These are phyloP conservation scores for Tillandsia fasciculata DNA, from an alignment of 176 grass and related monocot species.

Conservation along the genomic window DNA sequence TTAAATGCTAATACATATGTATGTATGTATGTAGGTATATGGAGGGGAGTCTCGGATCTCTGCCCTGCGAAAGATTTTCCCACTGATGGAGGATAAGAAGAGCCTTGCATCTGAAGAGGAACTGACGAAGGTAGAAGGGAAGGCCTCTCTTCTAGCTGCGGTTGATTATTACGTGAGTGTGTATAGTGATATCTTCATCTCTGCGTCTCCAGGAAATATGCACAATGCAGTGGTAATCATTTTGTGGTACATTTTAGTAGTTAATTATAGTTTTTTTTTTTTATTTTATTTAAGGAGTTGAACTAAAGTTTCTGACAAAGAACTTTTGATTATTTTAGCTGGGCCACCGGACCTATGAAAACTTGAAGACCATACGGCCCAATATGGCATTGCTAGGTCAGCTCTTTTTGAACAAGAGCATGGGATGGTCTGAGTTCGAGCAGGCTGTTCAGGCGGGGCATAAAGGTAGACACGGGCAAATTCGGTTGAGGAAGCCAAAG, in stretches of 20 bases:
- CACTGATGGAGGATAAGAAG: constrained; percentile 76
- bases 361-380: constrained; percentile 77
- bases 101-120: constrained; percentile 63
- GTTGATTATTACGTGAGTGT: constrained; percentile 86
- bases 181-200: constrained; percentile 72
- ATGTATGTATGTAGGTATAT: constrained; percentile 49
- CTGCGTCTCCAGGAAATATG: constrained; percentile 89
- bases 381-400: constrained; percentile 87
- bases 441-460: constrained; percentile 54
- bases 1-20: constrained; percentile 8
- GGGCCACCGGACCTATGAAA: constrained; percentile 68
- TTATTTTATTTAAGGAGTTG: not conserved
- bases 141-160: constrained; percentile 81
- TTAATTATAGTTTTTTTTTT: not conserved
- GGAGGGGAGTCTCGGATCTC: constrained; percentile 69
- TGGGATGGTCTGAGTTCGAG: constrained; percentile 68
- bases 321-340: constrained; percentile 31
- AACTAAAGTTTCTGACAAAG: not conserved
- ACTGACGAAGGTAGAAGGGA: constrained; percentile 58
- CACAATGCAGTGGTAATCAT: constrained; percentile 79
- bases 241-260: not conserved
- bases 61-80: constrained; percentile 65
- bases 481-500: constrained; percentile 69
- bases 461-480: constrained; percentile 69
- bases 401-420: constrained; percentile 74